A percentile compares a stretch with the other conserved stretches of the same genome.
Evolutionary conservation across 805 yeast genomes (phyloP).

Genomic region (Tetrapisispora namnaoensis): DNA sequence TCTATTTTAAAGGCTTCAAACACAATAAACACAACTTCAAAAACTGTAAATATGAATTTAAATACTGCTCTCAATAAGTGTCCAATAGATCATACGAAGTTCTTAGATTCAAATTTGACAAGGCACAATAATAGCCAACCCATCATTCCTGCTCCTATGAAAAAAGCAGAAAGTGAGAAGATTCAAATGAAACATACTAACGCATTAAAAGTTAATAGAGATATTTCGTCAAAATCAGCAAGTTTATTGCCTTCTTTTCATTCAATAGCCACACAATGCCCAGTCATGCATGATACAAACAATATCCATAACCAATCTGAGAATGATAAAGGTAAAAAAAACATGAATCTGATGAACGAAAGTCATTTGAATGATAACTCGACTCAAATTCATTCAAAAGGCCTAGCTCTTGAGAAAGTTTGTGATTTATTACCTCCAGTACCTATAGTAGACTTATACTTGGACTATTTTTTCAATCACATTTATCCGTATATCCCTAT

Average conservation of each 20-base stretch:
- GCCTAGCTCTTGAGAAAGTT: background rate
- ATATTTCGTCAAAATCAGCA: background rate
- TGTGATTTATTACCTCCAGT: slow-evolving; percentile 43
- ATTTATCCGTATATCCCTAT: slow-evolving; percentile 59
- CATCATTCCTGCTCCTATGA: background rate
- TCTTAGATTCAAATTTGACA: background rate
- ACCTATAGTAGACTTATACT: slow-evolving; percentile 43
- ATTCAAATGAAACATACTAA: background rate
- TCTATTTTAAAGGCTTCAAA: too few relatives aligned
- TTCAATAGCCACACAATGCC: slow-evolving; percentile 21
- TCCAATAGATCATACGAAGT: slow-evolving; percentile 1
- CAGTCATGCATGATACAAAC: slow-evolving; percentile 15
- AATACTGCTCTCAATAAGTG: background rate
- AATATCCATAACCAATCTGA: background rate
- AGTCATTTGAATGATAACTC: background rate
- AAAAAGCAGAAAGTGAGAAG: background rate
- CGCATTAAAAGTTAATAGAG: background rate
- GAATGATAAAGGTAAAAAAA: background rate
- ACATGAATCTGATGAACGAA: background rate
- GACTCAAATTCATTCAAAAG: background rate
- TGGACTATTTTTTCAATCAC: slow-evolving; percentile 49
- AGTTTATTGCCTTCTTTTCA: slow-evolving; percentile 18
- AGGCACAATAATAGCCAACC: background rate
- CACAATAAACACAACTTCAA: background rate
- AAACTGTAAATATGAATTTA: background rate